Evolutionary conservation across 192 early-diverging fungal genomes (phyloP), one percentile per base, ranked within the genome.

Genomic region (Kickxella alabastrina): DNA sequence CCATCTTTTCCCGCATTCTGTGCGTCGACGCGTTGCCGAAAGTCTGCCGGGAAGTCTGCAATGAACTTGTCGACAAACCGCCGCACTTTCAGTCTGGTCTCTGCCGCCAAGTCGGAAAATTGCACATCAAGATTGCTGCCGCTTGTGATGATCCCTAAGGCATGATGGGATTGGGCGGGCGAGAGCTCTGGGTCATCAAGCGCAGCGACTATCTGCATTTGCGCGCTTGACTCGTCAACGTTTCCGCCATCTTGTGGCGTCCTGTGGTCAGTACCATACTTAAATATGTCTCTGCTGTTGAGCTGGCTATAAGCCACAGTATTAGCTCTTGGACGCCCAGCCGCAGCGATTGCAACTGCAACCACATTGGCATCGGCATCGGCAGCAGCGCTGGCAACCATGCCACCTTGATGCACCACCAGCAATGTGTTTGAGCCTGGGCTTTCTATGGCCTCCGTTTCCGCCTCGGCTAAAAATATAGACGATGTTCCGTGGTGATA

Each of bases 21-120:
- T 12, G 55, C 38, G 21, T 54, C 51, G 27, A 74, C 64, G 25
- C 70, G 70, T 47, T 63, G 55, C 59, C 67, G 59, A 13, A 74
- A 62, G 17, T 74, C 70, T 14, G 18, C 36, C 4, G 70, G 59
- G 25, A 55, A 59, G 12, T 54, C 51, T 10, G 18, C 29, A 10
- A 74, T 50, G 43, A 62, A 74, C 41, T 36, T 44, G 10, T 36
- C 27, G 3, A 74, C 70, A 38, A 74, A 67, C 23, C 50, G 54
- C 39, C 64, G 49, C n/a, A 59, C 48, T 34, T 62, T 62, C 17
- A 25, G 49, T 9, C 63, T 49, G 7, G 39, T 48, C 15, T 67
- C 59, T 13, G 44, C 14, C 15, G 35, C 22, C 14, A 74, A 26
- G n/a, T 74, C 64, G 21, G 3, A 29, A 52, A 62, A 74, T 13